phyloP scores from a whole-genome alignment of 2,329 filamentous ascomycete genomes.

The Trichoderma sp. region DNA sequence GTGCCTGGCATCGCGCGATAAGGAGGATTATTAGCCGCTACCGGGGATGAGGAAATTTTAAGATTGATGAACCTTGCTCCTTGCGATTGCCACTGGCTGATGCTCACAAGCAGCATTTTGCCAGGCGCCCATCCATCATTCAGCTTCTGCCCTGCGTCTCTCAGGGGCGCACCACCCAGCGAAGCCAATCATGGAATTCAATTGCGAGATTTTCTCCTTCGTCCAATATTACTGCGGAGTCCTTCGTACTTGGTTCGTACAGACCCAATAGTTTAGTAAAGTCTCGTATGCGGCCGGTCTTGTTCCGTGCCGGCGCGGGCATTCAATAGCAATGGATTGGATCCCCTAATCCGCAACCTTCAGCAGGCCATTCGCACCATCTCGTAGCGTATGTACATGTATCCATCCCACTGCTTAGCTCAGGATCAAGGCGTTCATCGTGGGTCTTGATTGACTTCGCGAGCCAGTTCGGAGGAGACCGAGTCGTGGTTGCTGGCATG shows the following conservation, averaged over 20 bases:
- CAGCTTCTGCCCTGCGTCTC: background rate
- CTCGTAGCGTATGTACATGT: background rate
- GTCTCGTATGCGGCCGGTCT: conserved; percentile 9
- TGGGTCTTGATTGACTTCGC: background rate
- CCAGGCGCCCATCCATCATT: background rate
- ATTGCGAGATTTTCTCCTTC: conserved; percentile 3
- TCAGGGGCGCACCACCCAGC: conserved; percentile 9
- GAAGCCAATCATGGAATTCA: background rate
- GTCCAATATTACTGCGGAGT: background rate
- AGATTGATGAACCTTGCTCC: conserved; percentile 9
- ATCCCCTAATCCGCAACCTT: background rate
- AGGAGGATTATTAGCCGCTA: conserved; percentile 15
- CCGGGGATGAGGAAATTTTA: background rate
- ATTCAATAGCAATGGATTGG: background rate
- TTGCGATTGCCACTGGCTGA: background rate
- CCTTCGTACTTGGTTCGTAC: background rate
- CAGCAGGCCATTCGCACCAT: background rate
- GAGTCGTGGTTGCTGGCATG: background rate
- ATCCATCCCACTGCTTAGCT: background rate
- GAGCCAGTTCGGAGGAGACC: background rate
- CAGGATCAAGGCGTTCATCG: background rate
- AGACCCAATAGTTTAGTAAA: background rate
- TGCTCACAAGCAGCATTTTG: background rate
- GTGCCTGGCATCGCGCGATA: conserved; percentile 13
- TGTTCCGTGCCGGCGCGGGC: background rate